phyloP scores from a whole-genome alignment of 768 basidiomycete species.

The Kwoniella dendrophila region DNA sequence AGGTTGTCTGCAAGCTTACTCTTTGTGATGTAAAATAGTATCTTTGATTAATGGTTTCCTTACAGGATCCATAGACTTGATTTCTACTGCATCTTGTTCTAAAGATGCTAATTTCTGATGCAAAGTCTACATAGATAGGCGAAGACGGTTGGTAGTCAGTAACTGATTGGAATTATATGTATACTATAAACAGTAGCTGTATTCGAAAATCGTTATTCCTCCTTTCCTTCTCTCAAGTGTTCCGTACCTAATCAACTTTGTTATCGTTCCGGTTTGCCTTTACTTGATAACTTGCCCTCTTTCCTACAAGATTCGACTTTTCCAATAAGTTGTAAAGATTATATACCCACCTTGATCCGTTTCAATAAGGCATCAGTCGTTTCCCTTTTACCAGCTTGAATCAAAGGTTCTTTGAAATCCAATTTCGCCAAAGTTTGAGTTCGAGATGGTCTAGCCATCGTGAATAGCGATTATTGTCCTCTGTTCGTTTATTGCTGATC shows the following conservation, averaged over 20 bases:
- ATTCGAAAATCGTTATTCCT: too few species aligned
- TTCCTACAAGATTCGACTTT: too few species aligned
- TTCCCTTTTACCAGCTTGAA: constrained; percentile 68
- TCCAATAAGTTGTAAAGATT: not conserved
- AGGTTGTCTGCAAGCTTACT: constrained; percentile 58
- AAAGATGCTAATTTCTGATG: constrained; percentile 66
- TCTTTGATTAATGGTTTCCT: constrained; percentile 78
- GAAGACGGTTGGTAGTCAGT: too few species aligned
- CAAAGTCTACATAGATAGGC: constrained; percentile 45
- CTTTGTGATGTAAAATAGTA: constrained; percentile 86
- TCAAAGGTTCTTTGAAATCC: constrained; percentile 77
- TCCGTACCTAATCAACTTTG: too few species aligned
- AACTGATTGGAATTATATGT: too few species aligned
- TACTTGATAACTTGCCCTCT: too few species aligned
- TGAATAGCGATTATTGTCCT: not conserved
- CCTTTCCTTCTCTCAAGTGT: too few species aligned
- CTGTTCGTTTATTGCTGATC: not conserved
- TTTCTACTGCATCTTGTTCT: constrained; percentile 85
- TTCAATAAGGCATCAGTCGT: constrained; percentile 77
- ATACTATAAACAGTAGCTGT: too few species aligned
- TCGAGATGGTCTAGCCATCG: constrained; percentile 12
- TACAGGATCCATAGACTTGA: constrained; percentile 67
- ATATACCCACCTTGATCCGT: constrained; percentile 67
- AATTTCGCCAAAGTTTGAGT: constrained; percentile 42
- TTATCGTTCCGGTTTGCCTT: too few species aligned